Conservation (phyloP, 371 early-diverging fungal species). For the Apophysomyces elegans region DNA sequence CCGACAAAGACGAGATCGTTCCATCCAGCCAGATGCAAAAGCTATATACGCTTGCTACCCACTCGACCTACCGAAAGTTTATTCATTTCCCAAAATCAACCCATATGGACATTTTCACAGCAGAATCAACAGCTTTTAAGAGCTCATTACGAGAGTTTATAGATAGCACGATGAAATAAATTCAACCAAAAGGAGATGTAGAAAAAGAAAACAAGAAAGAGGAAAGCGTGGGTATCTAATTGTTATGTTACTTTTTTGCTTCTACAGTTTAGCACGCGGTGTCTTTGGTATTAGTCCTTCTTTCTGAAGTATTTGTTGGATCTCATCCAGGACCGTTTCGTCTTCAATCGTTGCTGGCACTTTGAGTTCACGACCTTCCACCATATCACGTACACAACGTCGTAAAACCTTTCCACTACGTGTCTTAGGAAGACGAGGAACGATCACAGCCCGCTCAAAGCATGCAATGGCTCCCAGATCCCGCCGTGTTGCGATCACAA, state of each 20-base stretch:
- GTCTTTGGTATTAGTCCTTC: conserved; percentile 32
- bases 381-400: conserved; percentile 77
- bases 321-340: conserved; percentile 60
- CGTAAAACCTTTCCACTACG: conserved; percentile 92
- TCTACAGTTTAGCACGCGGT: conserved; percentile 11
- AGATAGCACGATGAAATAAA: background rate
- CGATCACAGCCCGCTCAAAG: conserved; percentile 66
- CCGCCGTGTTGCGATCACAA: conserved; percentile 55
- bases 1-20: conserved; percentile 43
- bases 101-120: conserved; percentile 37
- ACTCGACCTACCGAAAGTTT: conserved; percentile 8
- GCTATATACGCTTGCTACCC: conserved; percentile 18
- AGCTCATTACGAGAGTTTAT: conserved; percentile 13
- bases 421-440: conserved; percentile 89
- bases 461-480: conserved; percentile 84
- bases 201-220: background rate
- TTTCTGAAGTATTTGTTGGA: conserved; percentile 42
- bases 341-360: conserved; percentile 90
- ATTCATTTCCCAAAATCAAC: conserved; percentile 25
- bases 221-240: background rate
- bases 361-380: conserved; percentile 60
- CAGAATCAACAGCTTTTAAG: conserved; percentile 12
- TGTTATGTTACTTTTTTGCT: background rate
- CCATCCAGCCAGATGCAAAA: conserved; percentile 34
- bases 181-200: background rate